Conservation (phyloP, 306 rosid genomes). For the Prunus davidiana region DNA sequence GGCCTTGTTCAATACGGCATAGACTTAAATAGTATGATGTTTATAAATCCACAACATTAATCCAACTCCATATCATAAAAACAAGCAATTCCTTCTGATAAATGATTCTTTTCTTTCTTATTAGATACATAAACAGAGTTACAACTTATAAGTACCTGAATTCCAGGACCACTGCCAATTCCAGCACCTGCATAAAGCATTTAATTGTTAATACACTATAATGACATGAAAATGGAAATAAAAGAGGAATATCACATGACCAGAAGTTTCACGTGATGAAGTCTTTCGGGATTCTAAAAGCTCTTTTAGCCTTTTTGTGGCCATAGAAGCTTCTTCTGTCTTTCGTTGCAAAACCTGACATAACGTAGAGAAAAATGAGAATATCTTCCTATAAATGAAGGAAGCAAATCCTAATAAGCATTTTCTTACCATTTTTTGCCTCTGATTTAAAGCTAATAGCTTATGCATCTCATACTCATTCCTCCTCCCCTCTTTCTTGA, state of each 20-base stretch:
- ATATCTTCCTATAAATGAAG: constrained; percentile 12
- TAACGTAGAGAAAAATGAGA: constrained; percentile 11
- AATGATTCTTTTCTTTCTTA: neutral
- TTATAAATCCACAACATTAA: neutral
- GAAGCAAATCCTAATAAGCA: constrained; percentile 6
- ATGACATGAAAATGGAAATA: neutral
- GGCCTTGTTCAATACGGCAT: neutral
- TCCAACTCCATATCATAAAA: neutral
- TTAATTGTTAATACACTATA: constrained; percentile 14
- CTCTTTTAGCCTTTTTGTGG: constrained; percentile 89
- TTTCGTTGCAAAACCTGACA: constrained; percentile 88
- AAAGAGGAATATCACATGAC: constrained; percentile 32
- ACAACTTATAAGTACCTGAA: constrained; percentile 56
- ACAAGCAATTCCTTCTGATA: neutral
- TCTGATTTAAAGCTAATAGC: constrained; percentile 85
- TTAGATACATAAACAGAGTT: neutral
- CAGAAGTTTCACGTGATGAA: constrained; percentile 61
- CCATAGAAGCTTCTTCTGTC: constrained; percentile 92
- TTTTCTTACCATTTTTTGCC: constrained; percentile 83
- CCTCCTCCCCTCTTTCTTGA: constrained; percentile 95
- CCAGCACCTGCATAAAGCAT: constrained; percentile 36
- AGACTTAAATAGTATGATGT: neutral
- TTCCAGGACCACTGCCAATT: constrained; percentile 64
- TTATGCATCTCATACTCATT: constrained; percentile 98
- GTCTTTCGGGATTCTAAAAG: constrained; percentile 82